Evolutionary conservation across 805 yeast genomes (phyloP), one percentile per base, ranked within the genome.

Genomic region (Saccharomycopsis selenospora): DNA sequence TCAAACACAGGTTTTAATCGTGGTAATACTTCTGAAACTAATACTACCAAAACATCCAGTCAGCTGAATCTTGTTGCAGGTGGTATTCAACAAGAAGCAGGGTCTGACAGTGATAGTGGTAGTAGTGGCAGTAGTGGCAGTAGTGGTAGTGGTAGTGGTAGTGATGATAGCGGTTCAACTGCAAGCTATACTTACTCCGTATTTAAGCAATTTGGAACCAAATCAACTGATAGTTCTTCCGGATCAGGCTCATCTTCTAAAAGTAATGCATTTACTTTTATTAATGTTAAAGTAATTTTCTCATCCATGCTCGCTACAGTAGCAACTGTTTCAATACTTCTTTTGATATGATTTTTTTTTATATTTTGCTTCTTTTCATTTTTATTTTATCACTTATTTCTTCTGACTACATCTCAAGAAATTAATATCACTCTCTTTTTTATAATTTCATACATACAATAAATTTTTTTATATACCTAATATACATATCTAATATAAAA

Each of bases 1-100:
- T 79, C 73, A 26, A 85, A 80, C 26, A 69, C 81, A 25, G 96
- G 96, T 8, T 67, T 77, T 43, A 74, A 85, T 57, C 79, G 80
- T 14, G 69, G 73, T 44, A 41, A 36, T 17, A 8, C 26, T 11
- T 10, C 27, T 3, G 40, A 36, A 13, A 23, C 22, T 5, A 38
- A 40, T 52, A 6, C 40, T 6, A 45, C 26, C 13, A 25, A 41
- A 10, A 40, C 45, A 5, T 14, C 47, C 3, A 23, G 26, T 24
- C 6, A 24, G 10, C 20, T 18, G 6, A 23, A 14, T 11, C 11
- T 40, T 36, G 20, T 33, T 13, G 40, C 48, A 27, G 30, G 49
- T 6, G 45, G 49, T 22, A 20, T 27, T 54, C 38, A 33, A 36
- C 50, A 17, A 50, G 27, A 40, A 28, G 8, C 50, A 28, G 44